Percentiles rank a stretch among this genome's conserved stretches.
Evolutionary conservation across 1,284 basidiomycete species (phyloP).

Genomic region (Cryptococcus wingfieldii): DNA sequence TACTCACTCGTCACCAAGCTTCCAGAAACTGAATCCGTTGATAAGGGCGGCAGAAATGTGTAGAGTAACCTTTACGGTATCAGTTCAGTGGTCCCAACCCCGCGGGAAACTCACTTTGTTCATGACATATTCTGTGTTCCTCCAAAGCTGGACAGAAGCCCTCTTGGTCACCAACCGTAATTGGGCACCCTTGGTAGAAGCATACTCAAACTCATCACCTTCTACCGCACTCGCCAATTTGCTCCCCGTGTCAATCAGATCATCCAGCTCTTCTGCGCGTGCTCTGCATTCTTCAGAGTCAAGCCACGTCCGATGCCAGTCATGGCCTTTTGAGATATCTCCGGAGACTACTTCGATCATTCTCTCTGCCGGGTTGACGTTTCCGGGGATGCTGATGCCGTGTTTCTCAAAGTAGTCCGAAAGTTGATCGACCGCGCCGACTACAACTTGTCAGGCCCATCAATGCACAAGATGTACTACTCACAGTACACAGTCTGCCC

Average conservation of each 20-base stretch:
- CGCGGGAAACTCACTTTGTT: constrained; percentile 31
- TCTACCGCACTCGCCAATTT: background rate
- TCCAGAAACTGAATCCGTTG: too few relatives aligned
- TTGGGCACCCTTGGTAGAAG: constrained; percentile 33
- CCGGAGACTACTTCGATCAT: constrained; percentile 51
- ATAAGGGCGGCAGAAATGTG: too few relatives aligned
- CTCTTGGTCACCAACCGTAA: constrained; percentile 32
- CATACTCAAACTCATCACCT: constrained; percentile 34
- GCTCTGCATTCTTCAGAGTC: constrained; percentile 47
- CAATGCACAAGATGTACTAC: background rate
- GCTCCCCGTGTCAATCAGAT: constrained; percentile 28
- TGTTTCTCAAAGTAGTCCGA: background rate
- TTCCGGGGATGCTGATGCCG: background rate
- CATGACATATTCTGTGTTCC: constrained; percentile 42
- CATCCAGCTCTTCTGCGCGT: constrained; percentile 48
- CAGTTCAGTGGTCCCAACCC: too few relatives aligned
- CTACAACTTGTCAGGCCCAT: background rate
- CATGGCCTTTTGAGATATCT: constrained; percentile 51
- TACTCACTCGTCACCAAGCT: too few relatives aligned
- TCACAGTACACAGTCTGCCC: constrained; percentile 52
- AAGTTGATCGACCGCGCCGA: background rate
- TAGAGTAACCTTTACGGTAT: too few relatives aligned
- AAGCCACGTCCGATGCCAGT: constrained; percentile 71
- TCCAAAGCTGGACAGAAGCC: constrained; percentile 35
- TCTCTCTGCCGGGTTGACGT: background rate